Base-by-base conservation (phyloP, 768 basidiomycete genomes). In the Sporobolomyces pararoseus region DNA sequence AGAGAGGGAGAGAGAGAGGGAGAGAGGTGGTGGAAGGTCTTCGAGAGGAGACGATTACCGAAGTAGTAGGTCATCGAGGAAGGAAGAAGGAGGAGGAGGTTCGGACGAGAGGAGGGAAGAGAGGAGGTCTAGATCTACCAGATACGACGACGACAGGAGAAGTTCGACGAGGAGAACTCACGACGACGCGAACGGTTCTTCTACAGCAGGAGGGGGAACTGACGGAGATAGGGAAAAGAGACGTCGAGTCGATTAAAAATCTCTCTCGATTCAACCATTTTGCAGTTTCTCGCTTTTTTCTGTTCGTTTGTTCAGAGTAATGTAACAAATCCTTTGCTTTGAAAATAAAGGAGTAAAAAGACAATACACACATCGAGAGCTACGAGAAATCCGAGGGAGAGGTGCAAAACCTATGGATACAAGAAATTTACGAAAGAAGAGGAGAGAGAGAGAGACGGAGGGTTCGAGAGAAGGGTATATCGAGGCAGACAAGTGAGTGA, bases 1-100 rank as follows among this genome's bases (percentile, higher is more conserved):
- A 29, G 63, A 63, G 88, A 76, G 85, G 16, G 35, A 57, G 4
- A 39, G 52, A 21, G 59, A 49, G 23, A 32, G 59, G 17, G 59
- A 27, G 44, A 23, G 42, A 27, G 58, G 29, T 23, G 50, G 6
- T 10, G 51, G 49, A 12, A 6, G 52, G 6, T 51, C 49, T 3
- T 52, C 35, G 49, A 42, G 51, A 27, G 62, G 62, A 19, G 50
- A 63, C 62, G 62, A 63, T 29, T 53, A 54, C 49, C 2, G 7
- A 5, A 32, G 59, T 29, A 23, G 25, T 47, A 39, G 50, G 34
- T 68, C 65, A 32, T 58, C 62, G 57, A 49, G 72, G n/a, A 37
- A 64, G 49, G 70, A 66, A n/a, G 61, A 47, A 12, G 65, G 52
- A 16, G 46, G 66, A 19, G 39, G n/a, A 29, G 29, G 51, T 14